Evolutionary conservation across 805 yeast species (phyloP).

Genomic region (Saturnispora sekii): DNA sequence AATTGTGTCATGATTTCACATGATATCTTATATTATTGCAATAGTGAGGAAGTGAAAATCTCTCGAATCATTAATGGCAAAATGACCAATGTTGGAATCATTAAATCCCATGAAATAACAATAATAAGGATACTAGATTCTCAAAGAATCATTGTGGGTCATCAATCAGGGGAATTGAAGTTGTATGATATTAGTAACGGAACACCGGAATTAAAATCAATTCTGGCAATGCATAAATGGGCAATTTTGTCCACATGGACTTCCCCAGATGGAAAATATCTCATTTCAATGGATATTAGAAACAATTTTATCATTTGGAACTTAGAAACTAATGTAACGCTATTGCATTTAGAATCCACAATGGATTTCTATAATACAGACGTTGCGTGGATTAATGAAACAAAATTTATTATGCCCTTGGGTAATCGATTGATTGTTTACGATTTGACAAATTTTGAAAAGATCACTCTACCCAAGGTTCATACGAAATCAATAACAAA

Average conservation of each 20-base stretch:
- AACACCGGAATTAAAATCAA: slow-evolving; percentile 38
- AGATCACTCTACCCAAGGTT: background rate
- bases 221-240: slow-evolving; percentile 40
- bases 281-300: slow-evolving; percentile 52
- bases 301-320: slow-evolving; percentile 60
- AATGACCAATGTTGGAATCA: too few relatives aligned
- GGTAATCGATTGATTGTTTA: background rate
- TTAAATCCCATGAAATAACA: too few relatives aligned
- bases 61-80: too few relatives aligned
- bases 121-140: too few relatives aligned
- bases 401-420: slow-evolving; percentile 57
- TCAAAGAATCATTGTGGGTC: background rate
- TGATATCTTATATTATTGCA: too few relatives aligned
- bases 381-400: slow-evolving; percentile 64
- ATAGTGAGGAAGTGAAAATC: too few relatives aligned
- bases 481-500: slow-evolving; percentile 2
- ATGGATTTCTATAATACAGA: slow-evolving; percentile 35
- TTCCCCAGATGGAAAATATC: slow-evolving; percentile 44
- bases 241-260: slow-evolving; percentile 52
- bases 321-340: slow-evolving; percentile 39
- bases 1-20: too few relatives aligned
- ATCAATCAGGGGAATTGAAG: slow-evolving; percentile 59
- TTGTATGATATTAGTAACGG: slow-evolving; percentile 46
- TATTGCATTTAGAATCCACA: slow-evolving; percentile 34
- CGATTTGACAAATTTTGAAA: background rate